A percentile compares a stretch with the other conserved stretches of the same genome.
phyloP scores from a whole-genome alignment of 83 land plant species.

The Diphasiastrum complanatum region DNA sequence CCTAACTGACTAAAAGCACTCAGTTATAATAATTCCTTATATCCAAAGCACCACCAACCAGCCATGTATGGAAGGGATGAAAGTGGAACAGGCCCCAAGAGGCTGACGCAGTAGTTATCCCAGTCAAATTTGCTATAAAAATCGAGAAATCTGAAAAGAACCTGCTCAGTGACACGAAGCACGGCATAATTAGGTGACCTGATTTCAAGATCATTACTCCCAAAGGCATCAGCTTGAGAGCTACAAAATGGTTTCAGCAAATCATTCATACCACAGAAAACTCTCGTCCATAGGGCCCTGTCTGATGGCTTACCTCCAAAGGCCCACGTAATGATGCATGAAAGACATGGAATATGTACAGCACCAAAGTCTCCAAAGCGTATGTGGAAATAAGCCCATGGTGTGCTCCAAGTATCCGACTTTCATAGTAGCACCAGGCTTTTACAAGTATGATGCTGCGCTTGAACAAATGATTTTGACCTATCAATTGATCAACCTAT shows the following conservation, averaged over 20 bases:
- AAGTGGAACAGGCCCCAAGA: constrained; percentile 92
- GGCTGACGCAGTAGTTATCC: constrained; percentile 87
- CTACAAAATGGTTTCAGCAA: too few species aligned
- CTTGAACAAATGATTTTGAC: constrained; percentile 86
- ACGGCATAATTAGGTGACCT: too few species aligned
- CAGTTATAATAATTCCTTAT: neutral
- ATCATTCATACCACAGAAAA: too few species aligned
- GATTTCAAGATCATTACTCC: too few species aligned
- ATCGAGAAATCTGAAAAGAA: constrained; percentile 76
- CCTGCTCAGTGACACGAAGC: too few species aligned
- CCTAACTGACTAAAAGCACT: neutral
- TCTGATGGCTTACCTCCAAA: constrained; percentile 91
- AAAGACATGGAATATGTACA: constrained; percentile 92
- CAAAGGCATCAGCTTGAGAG: too few species aligned
- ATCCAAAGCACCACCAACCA: constrained; percentile 34
- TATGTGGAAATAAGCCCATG: constrained; percentile 97
- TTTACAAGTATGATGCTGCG: constrained; percentile 94
- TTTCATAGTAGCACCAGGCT: constrained; percentile 99
- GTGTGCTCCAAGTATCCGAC: constrained; percentile 94
- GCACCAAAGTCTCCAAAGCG: constrained; percentile 95
- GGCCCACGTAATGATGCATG: constrained; percentile 91
- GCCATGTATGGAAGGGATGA: constrained; percentile 67
- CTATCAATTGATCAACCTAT: constrained; percentile 81
- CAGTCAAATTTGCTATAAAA: constrained; percentile 96
- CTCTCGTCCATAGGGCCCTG: too few species aligned